Percentiles rank a stretch among this genome's conserved stretches.
Evolutionary conservation across 371 early-diverging fungal genomes (phyloP).

Genomic region (Mucor indicus): DNA sequence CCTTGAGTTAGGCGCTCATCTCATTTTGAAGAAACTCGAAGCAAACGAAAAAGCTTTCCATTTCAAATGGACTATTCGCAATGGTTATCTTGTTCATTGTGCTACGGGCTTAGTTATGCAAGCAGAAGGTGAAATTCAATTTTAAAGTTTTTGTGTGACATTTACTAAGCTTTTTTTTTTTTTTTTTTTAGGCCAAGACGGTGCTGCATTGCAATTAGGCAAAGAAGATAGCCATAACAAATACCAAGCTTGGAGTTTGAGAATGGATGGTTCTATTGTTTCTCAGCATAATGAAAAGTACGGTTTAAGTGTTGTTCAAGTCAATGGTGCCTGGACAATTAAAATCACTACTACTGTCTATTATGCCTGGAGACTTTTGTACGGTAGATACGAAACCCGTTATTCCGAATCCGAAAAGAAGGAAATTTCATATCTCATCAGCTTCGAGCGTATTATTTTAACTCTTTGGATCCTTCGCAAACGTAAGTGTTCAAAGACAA

Average conservation of each 20-base stretch:
- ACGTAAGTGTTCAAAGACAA: slow-evolving; percentile 9
- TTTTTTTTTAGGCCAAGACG: slow-evolving; percentile 20
- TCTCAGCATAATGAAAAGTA: slow-evolving; percentile 18
- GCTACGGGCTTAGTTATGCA: slow-evolving; percentile 37
- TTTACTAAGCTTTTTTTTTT: too few species aligned
- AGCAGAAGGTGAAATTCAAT: slow-evolving; percentile 23
- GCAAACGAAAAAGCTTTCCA: neutral
- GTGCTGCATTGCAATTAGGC: slow-evolving; percentile 22
- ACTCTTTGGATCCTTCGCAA: slow-evolving; percentile 13
- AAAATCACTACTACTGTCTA: slow-evolving; percentile 20
- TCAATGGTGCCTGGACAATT: slow-evolving; percentile 22
- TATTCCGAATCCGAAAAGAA: slow-evolving; percentile 31
- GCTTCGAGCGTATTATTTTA: slow-evolving; percentile 27
- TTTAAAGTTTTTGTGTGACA: neutral
- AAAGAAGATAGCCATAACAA: slow-evolving; percentile 17
- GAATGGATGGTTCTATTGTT: slow-evolving; percentile 37
- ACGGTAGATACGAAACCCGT: slow-evolving; percentile 28
- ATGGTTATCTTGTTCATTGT: slow-evolving; percentile 49
- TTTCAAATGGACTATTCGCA: slow-evolving; percentile 44
- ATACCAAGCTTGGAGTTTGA: slow-evolving; percentile 34
- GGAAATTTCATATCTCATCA: slow-evolving; percentile 25
- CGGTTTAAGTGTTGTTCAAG: slow-evolving; percentile 27
- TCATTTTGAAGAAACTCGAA: slow-evolving; percentile 31
- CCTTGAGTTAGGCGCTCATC: slow-evolving; percentile 26
- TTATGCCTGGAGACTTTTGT: slow-evolving; percentile 33